Conservation (phyloP, 176 grass and related monocot genomes). For the Aegilops umbellulata region DNA sequence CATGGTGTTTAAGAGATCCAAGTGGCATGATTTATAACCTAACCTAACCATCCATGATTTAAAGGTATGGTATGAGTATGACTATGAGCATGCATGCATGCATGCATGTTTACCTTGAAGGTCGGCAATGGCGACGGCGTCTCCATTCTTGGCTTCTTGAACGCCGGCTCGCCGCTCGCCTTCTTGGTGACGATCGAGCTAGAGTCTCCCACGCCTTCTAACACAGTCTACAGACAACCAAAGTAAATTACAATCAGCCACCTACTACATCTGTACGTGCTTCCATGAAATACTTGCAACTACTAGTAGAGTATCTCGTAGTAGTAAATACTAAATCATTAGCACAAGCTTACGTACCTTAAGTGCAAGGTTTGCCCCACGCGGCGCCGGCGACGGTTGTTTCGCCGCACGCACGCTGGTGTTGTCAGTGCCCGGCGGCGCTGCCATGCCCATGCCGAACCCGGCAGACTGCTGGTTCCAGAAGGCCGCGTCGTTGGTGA, state of each 20-base stretch:
- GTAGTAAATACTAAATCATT: not conserved
- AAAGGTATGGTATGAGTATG: not conserved
- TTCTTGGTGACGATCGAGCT: conserved; percentile 47
- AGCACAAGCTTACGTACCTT: conserved; percentile 8
- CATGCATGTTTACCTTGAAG: conserved; percentile 61
- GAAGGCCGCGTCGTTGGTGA: conserved; percentile 49
- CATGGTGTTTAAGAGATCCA: not conserved
- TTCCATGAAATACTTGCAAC: not conserved
- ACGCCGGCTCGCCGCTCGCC: not conserved
- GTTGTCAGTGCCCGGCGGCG: not conserved
- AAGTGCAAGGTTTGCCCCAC: conserved; percentile 13
- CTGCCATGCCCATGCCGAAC: conserved; percentile 1
- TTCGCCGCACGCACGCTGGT: not conserved
- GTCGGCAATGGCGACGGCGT: conserved; percentile 61
- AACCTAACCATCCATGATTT: not conserved
- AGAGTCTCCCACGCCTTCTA: conserved; percentile 55
- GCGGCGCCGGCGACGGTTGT: not conserved
- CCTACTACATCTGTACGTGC: not conserved
- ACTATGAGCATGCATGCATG: not conserved
- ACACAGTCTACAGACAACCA: conserved; percentile 38
- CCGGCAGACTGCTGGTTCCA: conserved; percentile 49
- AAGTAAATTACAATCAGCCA: not conserved
- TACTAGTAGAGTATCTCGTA: not conserved
- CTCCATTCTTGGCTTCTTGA: conserved; percentile 75
- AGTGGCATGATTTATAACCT: not conserved